Evolutionary conservation across 768 basidiomycete genomes (phyloP), one percentile per base, ranked within the genome.

Genomic region (Phaeotremella skinneri): DNA sequence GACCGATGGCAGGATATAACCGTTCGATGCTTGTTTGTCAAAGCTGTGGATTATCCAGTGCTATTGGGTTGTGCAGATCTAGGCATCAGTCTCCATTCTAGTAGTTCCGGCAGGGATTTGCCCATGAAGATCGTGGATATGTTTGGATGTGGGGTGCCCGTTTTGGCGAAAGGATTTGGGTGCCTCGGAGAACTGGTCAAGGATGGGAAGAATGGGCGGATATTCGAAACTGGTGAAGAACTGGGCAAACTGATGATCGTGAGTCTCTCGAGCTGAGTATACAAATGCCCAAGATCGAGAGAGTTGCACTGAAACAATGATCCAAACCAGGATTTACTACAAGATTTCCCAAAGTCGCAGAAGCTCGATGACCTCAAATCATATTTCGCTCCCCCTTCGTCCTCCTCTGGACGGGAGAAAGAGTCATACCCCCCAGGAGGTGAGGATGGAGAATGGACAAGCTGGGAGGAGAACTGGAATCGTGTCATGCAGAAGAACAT

Each of bases 111-210:
- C 1, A 79, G 92, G 56, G 96, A 99, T 77, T 80, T 99, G 55
- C 96, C 96, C 2, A 99, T 99, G 96, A 99, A 99, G 77, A 85
- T 99, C 3, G 91, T 99, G 5, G 96, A 99, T 76, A 97, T 98
- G 94, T 97, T 98, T 79, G 96, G 96, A 3, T 97, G 93, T 67
- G 87, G 87, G 3, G 80, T 98, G 56, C 94, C 94, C 0, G 96
- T 97, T 6, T 88, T 93, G 61, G 93, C 96, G 0, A 81, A 91
- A 2, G 81, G 86, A 49, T 99, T 94, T 71, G 79, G 81, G 41
- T 94, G 93, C 74, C 80, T 99, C 29, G 72, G 83, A 48, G 96
- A 99, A 76, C 84, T 98, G 6, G 90, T 99, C 6, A 85, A 85
- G 66, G 83, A 91, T 56, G 86, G 86, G 0, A 79, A 83, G 69